Evolutionary conservation across 2,329 filamentous ascomycete species (phyloP), one percentile per base, ranked within the genome.

Genomic region (Pleoardoris graminearum): DNA sequence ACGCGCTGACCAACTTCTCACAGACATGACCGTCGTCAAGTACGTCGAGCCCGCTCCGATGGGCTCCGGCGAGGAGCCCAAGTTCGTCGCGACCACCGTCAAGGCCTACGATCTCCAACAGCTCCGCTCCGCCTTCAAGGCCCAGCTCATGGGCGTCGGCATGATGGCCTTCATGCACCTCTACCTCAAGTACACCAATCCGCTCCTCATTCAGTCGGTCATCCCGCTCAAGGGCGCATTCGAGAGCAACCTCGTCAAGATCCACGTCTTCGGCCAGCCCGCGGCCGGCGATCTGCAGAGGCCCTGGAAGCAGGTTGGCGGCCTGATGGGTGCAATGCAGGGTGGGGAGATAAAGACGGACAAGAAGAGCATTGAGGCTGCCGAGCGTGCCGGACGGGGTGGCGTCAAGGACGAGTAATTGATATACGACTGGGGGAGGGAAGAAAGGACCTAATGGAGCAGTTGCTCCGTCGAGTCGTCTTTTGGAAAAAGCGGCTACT

Each of bases 101-200:
- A 89, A 95, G 80, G 91, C 92, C 70, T 99, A 99, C 83, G 94
- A 99, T 77, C 82, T 86, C 68, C 79, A 83, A 67, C 93, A 97
- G 80, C 83, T 97, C 72, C 89, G 89, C 78, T 81, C 84, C 60
- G 83, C 91, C 62, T 90, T 93, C 83, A 94, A 94, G 77, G 84
- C 87, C 60, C 93, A 97, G 80, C 79, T 95, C 69, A 97, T 96
- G 90, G 94, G 94, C 55, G 82, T 99, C 53, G 92, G 84, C 75
- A 99, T 99, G 92, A 97, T 99, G 93, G 86, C 78, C 57, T 90
- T 97, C 71, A 97, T 99, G 93, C 94, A 99, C 80, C 63, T 99
- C 57, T 99, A 97, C 86, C 89, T 99, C 83, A 92, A 97, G 77
- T 99, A 97, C 87, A 97, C 92, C 80, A 99, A 97, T 86, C 94